Conservation (phyloP, 2,329 filamentous ascomycete genomes). For the Claviceps sp. region DNA sequence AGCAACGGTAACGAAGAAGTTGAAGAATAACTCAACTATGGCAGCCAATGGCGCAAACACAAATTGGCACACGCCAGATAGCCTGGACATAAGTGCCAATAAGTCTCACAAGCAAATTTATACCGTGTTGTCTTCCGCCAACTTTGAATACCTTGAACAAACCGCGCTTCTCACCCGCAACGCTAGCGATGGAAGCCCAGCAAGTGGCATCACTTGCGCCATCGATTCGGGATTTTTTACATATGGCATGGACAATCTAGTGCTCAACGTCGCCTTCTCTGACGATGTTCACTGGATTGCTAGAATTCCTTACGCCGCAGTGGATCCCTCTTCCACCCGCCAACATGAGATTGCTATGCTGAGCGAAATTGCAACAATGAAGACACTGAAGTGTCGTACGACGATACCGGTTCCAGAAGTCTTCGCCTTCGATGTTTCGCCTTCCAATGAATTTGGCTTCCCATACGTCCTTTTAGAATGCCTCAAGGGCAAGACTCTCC, state of each 20-base stretch:
- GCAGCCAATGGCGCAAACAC: too few species aligned
- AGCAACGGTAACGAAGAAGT: too few species aligned
- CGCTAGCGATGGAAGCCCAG: background rate
- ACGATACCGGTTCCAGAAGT: constrained; percentile 3
- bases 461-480: constrained; percentile 6
- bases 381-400: constrained; percentile 3
- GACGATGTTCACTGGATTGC: constrained; percentile 5
- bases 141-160: constrained; percentile 3
- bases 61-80: too few species aligned
- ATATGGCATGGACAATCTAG: constrained; percentile 10
- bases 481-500: constrained; percentile 2
- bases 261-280: constrained; percentile 5
- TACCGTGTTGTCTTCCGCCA: too few species aligned
- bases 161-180: constrained; percentile 3
- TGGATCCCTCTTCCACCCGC: constrained; percentile 2
- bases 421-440: constrained; percentile 2
- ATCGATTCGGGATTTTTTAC: background rate
- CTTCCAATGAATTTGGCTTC: constrained; percentile 6
- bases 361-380: constrained; percentile 6
- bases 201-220: background rate
- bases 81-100: too few species aligned
- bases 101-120: too few species aligned
- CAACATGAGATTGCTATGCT: constrained; percentile 4
- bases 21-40: too few species aligned
- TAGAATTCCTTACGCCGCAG: constrained; percentile 1